These are phyloP conservation scores for Penicillium sp. DNA, from an alignment of 2,329 filamentous ascomycete species.

Conservation along the genomic window DNA sequence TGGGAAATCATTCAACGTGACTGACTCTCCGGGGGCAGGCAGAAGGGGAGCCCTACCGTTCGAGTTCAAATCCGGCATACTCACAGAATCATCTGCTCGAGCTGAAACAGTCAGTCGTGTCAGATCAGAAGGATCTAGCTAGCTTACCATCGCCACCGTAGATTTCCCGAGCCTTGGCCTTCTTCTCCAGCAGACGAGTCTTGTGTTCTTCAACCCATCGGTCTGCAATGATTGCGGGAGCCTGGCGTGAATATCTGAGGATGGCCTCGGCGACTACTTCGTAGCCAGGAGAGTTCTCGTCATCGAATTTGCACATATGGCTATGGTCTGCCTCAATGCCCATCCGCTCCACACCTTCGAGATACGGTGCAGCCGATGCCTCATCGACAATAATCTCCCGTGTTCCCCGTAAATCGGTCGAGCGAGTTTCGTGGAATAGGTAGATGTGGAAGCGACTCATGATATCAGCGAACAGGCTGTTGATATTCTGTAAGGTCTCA, in stretches of 20 bases:
- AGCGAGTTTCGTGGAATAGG: slow-evolving; percentile 70
- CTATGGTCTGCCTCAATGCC: slow-evolving; percentile 70
- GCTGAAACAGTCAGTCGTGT: slow-evolving; percentile 9
- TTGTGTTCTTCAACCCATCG: slow-evolving; percentile 58
- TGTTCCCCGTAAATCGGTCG: slow-evolving; percentile 62
- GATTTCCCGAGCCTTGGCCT: slow-evolving; percentile 37
- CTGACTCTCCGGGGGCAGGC: slow-evolving; percentile 25
- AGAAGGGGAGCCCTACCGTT: slow-evolving; percentile 35
- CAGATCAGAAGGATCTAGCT: not conserved
- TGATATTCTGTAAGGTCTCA: slow-evolving; percentile 69
- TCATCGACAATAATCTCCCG: slow-evolving; percentile 63
- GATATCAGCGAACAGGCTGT: slow-evolving; percentile 65
- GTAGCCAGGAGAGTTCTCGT: slow-evolving; percentile 61
- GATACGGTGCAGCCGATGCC: slow-evolving; percentile 61
- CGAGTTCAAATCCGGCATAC: slow-evolving; percentile 25
- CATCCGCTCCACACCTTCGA: slow-evolving; percentile 66
- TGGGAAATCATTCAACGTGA: slow-evolving; percentile 32
- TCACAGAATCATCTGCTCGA: slow-evolving; percentile 18
- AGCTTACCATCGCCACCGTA: slow-evolving; percentile 31
- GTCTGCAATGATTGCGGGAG: slow-evolving; percentile 50
- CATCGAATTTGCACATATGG: slow-evolving; percentile 67
- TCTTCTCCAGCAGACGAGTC: slow-evolving; percentile 32
- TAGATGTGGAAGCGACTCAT: slow-evolving; percentile 66
- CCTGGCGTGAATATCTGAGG: slow-evolving; percentile 46
- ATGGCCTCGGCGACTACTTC: slow-evolving; percentile 48